phyloP scores from a whole-genome alignment of 2,329 filamentous ascomycete genomes.

The Ophiosphaerella narmari region DNA sequence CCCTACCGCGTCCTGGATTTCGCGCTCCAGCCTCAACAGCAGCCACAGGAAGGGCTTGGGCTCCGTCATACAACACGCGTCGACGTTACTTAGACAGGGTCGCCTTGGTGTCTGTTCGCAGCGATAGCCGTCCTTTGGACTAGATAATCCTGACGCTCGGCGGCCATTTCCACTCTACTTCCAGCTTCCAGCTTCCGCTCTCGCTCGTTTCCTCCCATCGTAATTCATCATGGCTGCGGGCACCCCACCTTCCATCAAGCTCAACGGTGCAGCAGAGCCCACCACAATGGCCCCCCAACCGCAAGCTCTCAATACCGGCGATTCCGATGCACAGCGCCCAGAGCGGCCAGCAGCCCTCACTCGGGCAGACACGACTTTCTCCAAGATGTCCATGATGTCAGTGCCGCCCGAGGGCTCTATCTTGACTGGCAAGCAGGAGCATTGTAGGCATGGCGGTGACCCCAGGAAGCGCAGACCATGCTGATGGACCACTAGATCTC shows the following conservation, averaged over 20 bases:
- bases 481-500: constrained; percentile 65
- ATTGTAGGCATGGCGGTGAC: constrained; percentile 66
- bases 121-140: no score
- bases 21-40: constrained; percentile 28
- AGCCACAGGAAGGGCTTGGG: constrained; percentile 28
- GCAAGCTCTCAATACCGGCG: constrained; percentile 22
- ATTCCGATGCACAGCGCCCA: constrained; percentile 9
- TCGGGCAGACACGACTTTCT: constrained; percentile 40
- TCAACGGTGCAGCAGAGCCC: constrained; percentile 39
- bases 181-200: constrained; percentile 3
- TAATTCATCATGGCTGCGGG: constrained; percentile 31
- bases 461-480: background rate
- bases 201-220: constrained; percentile 1
- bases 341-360: constrained; percentile 23
- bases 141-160: background rate
- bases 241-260: constrained; percentile 35
- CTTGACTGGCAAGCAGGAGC: constrained; percentile 95
- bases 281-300: constrained; percentile 35
- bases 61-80: constrained; percentile 39
- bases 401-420: constrained; percentile 61
- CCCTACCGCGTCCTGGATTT: constrained; percentile 11
- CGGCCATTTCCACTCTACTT: background rate
- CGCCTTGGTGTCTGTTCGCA: background rate
- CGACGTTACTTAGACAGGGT: constrained; percentile 13
- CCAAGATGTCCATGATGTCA: constrained; percentile 50